Evolutionary conservation across 177 flowering plant species (phyloP).

Genomic region (Vitis hybrid): DNA sequence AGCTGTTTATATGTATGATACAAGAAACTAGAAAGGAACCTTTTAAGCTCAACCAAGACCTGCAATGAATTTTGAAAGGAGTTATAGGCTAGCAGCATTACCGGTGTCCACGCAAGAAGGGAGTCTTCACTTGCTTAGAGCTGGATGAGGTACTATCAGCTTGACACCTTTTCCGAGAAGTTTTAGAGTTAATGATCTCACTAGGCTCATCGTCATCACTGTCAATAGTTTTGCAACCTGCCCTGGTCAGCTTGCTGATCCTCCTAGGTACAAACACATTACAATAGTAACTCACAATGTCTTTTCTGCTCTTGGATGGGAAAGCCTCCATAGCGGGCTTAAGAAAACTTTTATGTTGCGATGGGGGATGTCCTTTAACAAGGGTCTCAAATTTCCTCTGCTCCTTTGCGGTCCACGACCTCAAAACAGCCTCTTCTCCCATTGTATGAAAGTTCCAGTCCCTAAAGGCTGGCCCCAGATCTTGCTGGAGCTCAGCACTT

Average conservation of each 20-base stretch:
- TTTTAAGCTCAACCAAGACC: too few relatives aligned
- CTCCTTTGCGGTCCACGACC: slow-evolving; percentile 30
- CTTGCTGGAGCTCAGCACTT: slow-evolving; percentile 19
- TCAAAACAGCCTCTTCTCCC: slow-evolving; percentile 36
- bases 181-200: background rate
- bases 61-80: too few relatives aligned
- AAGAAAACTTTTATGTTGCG: slow-evolving; percentile 24
- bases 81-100: background rate
- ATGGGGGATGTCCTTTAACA: slow-evolving; percentile 19
- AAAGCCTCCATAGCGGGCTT: slow-evolving; percentile 26
- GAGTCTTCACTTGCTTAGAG: background rate
- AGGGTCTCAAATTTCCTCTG: slow-evolving; percentile 22
- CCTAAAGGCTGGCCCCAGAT: slow-evolving; percentile 35
- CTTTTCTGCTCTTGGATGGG: slow-evolving; percentile 20
- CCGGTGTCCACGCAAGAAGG: background rate
- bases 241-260: slow-evolving; percentile 27
- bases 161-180: background rate
- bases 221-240: slow-evolving; percentile 16
- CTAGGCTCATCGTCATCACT: slow-evolving; percentile 35
- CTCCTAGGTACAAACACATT: slow-evolving; percentile 34
- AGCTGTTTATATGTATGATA: too few relatives aligned
- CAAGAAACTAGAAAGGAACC: too few relatives aligned
- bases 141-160: background rate
- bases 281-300: slow-evolving; percentile 35
- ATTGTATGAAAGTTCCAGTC: slow-evolving; percentile 38